These are phyloP conservation scores for Auricularia cornea DNA, from an alignment of 768 basidiomycete species.

Conservation along the genomic window DNA sequence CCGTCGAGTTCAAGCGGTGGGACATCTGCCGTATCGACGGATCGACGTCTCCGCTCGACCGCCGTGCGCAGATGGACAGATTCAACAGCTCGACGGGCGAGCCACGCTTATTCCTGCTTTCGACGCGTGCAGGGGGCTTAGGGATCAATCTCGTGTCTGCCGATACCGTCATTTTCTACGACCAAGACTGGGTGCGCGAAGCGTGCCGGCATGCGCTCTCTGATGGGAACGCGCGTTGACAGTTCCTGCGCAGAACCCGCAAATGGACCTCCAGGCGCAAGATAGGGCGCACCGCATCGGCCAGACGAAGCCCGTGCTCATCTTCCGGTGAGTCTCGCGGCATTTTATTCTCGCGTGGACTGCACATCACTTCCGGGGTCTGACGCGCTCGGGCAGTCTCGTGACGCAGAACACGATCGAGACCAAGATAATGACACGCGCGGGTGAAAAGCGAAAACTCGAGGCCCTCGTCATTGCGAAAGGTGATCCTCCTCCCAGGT, in stretches of 20 bases:
- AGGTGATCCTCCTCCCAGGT: slow-evolving; percentile 35
- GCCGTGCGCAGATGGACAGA: slow-evolving; percentile 73
- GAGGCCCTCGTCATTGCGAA: slow-evolving; percentile 95
- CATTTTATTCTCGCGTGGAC: background rate
- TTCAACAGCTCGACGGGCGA: slow-evolving; percentile 67
- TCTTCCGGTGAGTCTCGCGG: slow-evolving; percentile 49
- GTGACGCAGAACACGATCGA: slow-evolving; percentile 86
- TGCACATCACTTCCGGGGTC: background rate
- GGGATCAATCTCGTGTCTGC: slow-evolving; percentile 69
- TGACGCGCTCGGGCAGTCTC: slow-evolving; percentile 23
- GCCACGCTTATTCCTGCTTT: slow-evolving; percentile 69
- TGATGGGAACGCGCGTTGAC: slow-evolving; percentile 6
- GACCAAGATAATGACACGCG: slow-evolving; percentile 83
- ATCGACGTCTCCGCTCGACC: slow-evolving; percentile 64
- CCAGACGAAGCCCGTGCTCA: slow-evolving; percentile 82
- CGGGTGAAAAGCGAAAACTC: slow-evolving; percentile 77
- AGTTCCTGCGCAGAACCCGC: slow-evolving; percentile 58
- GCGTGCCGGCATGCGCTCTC: background rate
- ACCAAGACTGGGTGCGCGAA: slow-evolving; percentile 79
- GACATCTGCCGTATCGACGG: slow-evolving; percentile 89
- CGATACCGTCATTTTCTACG: slow-evolving; percentile 91
- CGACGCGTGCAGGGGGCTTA: slow-evolving; percentile 71
- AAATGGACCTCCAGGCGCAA: slow-evolving; percentile 94
- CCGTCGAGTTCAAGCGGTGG: slow-evolving; percentile 74
- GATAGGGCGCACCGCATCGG: slow-evolving; percentile 96